Percentiles rank a stretch among this genome's conserved stretches.
Conservation (phyloP, 805 yeast species). For the Ogataea minuta region DNA sequence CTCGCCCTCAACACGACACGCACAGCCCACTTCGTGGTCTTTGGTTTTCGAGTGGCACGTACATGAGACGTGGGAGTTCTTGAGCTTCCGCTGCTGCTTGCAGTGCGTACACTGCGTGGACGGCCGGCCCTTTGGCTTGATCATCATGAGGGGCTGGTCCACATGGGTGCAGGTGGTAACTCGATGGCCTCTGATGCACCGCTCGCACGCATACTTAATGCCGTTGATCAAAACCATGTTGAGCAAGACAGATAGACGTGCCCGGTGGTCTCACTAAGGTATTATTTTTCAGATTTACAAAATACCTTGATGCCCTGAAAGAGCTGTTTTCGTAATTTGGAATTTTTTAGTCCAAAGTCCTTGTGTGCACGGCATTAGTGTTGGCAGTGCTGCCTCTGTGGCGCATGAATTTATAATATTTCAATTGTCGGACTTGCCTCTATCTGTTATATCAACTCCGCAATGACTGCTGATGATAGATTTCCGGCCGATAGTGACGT, state of each 20-base stretch:
- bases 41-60: slow-evolving; percentile 56
- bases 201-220: slow-evolving; percentile 90
- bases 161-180: slow-evolving; percentile 93
- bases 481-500: slow-evolving; percentile 24
- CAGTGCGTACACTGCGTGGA: slow-evolving; percentile 89
- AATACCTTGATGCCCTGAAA: slow-evolving; percentile 1
- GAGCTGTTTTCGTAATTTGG: neutral
- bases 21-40: slow-evolving; percentile 31
- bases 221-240: slow-evolving; percentile 88
- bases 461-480: slow-evolving; percentile 11
- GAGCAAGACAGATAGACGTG: slow-evolving; percentile 1
- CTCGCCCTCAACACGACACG: slow-evolving; percentile 32
- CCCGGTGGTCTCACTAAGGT: neutral
- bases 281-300: too few species aligned
- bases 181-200: slow-evolving; percentile 95
- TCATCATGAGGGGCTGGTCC: slow-evolving; percentile 86
- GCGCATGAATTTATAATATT: slow-evolving; percentile 2
- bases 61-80: slow-evolving; percentile 68
- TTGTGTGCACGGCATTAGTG: neutral
- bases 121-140: slow-evolving; percentile 96
- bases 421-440: neutral
- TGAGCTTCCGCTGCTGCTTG: slow-evolving; percentile 66
- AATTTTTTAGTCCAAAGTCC: neutral
- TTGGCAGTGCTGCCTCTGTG: slow-evolving; percentile 5
- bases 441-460: neutral